Conservation (phyloP, 2,329 filamentous ascomycete genomes). For the Trichoderma sp. region DNA sequence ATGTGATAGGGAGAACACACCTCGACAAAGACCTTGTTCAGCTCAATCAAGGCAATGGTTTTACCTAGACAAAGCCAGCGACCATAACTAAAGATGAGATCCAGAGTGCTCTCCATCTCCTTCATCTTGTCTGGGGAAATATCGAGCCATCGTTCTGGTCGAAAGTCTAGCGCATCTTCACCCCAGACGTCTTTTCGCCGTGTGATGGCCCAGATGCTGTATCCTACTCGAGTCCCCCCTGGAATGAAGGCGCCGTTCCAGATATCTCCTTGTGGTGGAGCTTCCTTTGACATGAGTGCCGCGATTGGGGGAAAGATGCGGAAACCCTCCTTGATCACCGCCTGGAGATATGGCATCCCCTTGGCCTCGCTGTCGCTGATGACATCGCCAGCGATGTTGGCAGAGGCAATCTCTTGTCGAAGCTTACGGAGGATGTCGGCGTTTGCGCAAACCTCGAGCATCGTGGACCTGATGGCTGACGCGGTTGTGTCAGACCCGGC, state of each 20-base stretch:
- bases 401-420: conserved; percentile 29
- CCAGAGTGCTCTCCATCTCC: conserved; percentile 37
- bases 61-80: conserved; percentile 32
- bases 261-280: conserved; percentile 30
- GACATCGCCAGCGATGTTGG: conserved; percentile 21
- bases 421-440: conserved; percentile 46
- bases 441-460: conserved; percentile 52
- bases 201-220: conserved; percentile 36
- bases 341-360: conserved; percentile 43
- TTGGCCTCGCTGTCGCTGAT: conserved; percentile 36
- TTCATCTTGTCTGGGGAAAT: conserved; percentile 29
- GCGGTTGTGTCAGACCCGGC: conserved; percentile 59
- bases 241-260: conserved; percentile 35
- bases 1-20: conserved; percentile 20
- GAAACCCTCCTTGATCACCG: conserved; percentile 49
- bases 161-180: conserved; percentile 33
- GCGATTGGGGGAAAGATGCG: conserved; percentile 38
- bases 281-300: conserved; percentile 38
- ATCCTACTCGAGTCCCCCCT: conserved; percentile 33
- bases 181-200: conserved; percentile 36
- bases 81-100: conserved; percentile 27
- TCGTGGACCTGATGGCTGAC: conserved; percentile 49
- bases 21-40: conserved; percentile 35
- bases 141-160: conserved; percentile 39
- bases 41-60: conserved; percentile 31